phyloP scores from a whole-genome alignment of 305 asterid species.

The Plantago lanceolata region DNA sequence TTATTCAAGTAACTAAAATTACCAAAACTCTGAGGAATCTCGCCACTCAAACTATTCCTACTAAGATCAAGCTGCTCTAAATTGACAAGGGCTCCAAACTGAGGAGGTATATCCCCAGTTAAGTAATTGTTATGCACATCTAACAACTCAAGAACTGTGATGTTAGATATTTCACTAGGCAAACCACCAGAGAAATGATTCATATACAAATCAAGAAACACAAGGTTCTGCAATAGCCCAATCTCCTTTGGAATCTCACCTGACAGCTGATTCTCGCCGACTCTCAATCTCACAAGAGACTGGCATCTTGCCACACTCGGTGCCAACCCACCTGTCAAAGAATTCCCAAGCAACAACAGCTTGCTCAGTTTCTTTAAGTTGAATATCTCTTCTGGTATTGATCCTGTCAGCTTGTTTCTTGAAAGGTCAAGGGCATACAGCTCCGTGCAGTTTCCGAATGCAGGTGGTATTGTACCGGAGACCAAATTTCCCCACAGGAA shows the following conservation, averaged over 20 bases:
- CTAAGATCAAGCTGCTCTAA: slow-evolving; percentile 92
- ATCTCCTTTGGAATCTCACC: slow-evolving; percentile 86
- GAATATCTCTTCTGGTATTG: slow-evolving; percentile 79
- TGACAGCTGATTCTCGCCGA: slow-evolving; percentile 84
- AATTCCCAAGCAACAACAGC: slow-evolving; percentile 68
- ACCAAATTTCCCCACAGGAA: slow-evolving; percentile 81
- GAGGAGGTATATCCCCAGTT: slow-evolving; percentile 55
- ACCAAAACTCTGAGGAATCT: slow-evolving; percentile 68
- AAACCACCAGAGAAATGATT: slow-evolving; percentile 76
- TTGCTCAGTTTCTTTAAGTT: slow-evolving; percentile 70
- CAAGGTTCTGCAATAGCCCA: slow-evolving; percentile 76
- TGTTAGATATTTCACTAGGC: slow-evolving; percentile 60
- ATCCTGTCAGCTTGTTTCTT: slow-evolving; percentile 67
- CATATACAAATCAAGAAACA: slow-evolving; percentile 85
- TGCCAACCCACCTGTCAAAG: slow-evolving; percentile 59
- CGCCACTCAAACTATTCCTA: slow-evolving; percentile 66
- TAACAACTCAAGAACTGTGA: slow-evolving; percentile 73
- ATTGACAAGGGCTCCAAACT: slow-evolving; percentile 60
- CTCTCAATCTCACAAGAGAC: slow-evolving; percentile 77
- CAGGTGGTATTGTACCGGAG: slow-evolving; percentile 72
- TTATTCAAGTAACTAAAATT: slow-evolving; percentile 80
- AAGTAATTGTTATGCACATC: slow-evolving; percentile 67
- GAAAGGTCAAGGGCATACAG: slow-evolving; percentile 85
- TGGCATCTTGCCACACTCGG: slow-evolving; percentile 61
- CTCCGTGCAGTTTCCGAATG: slow-evolving; percentile 74